Evolutionary conservation across 1,139 yeast species (phyloP).

Genomic region (Taphrina confusa): DNA sequence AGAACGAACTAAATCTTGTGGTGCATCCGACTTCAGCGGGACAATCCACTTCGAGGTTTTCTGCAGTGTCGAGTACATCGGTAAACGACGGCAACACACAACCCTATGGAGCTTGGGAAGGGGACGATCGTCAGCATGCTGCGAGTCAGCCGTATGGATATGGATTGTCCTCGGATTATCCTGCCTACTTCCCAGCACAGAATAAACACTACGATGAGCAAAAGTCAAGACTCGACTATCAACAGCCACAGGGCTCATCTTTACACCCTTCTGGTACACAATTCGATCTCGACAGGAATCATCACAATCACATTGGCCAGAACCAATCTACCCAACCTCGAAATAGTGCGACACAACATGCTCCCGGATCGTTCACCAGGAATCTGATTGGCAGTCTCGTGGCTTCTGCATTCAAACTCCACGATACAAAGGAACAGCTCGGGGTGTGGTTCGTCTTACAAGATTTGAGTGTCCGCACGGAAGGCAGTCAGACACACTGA

Average conservation of each 20-base stretch:
- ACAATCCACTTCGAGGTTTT: background rate
- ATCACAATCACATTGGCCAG: background rate
- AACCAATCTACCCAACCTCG: background rate
- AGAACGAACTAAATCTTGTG: slow-evolving; percentile 45
- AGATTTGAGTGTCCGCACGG: slow-evolving; percentile 52
- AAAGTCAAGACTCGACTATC: background rate
- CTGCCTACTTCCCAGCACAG: background rate
- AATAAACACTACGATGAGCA: slow-evolving; percentile 4
- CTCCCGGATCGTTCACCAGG: slow-evolving; percentile 44
- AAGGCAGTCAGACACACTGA: slow-evolving; percentile 43
- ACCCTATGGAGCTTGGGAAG: background rate
- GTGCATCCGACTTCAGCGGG: slow-evolving; percentile 37
- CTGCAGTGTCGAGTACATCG: background rate
- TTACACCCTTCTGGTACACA: background rate
- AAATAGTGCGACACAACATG: background rate
- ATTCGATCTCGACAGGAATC: background rate
- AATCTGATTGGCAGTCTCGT: slow-evolving; percentile 51
- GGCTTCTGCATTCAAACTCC: slow-evolving; percentile 49
- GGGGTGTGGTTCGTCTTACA: slow-evolving; percentile 53
- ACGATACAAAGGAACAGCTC: slow-evolving; percentile 46
- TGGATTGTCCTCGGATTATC: background rate
- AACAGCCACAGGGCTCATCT: background rate
- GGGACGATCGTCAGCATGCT: background rate
- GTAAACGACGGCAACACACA: background rate
- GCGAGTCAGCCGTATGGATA: background rate